Conservation (phyloP, 2,329 filamentous ascomycete genomes). For the Acarospora socialis region DNA sequence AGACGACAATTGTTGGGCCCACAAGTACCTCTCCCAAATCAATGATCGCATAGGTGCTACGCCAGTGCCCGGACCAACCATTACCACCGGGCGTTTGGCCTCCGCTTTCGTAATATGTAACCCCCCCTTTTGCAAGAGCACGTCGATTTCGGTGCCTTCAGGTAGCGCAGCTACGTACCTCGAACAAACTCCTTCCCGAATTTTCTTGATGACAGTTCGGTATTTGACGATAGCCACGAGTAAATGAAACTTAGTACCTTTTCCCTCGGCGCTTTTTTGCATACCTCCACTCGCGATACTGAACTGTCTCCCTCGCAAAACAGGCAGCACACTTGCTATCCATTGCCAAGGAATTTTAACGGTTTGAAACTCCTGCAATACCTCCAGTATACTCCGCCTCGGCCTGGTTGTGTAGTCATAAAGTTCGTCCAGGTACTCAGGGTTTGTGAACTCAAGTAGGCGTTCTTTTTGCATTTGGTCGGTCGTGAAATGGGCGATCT, state of each 20-base stretch:
- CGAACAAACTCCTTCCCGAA: constrained; percentile 78
- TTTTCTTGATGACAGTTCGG: constrained; percentile 69
- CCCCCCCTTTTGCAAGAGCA: constrained; percentile 43
- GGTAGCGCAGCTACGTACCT: constrained; percentile 60
- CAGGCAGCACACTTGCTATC: constrained; percentile 58
- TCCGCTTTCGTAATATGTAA: constrained; percentile 17
- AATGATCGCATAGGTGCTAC: constrained; percentile 13
- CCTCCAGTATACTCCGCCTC: constrained; percentile 78
- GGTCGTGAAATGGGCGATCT: constrained; percentile 59
- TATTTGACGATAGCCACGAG: constrained; percentile 85
- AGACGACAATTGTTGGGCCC: constrained; percentile 6
- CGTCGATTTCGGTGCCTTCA: constrained; percentile 41
- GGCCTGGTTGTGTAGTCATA: constrained; percentile 92
- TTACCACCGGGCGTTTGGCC: constrained; percentile 8
- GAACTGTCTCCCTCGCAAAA: constrained; percentile 80
- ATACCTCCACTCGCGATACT: constrained; percentile 69
- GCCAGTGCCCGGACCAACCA: constrained; percentile 14
- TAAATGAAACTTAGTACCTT: constrained; percentile 47
- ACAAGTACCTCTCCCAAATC: constrained; percentile 11
- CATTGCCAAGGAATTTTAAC: constrained; percentile 68
- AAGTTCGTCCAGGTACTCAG: constrained; percentile 73
- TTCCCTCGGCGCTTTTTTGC: constrained; percentile 22
- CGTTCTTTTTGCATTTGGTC: constrained; percentile 64
- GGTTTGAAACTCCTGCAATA: constrained; percentile 76
- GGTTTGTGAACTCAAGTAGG: constrained; percentile 67